These are phyloP conservation scores for Phoenix dactylifera DNA, from an alignment of 176 grass and related monocot genomes.

Conservation along the genomic window DNA sequence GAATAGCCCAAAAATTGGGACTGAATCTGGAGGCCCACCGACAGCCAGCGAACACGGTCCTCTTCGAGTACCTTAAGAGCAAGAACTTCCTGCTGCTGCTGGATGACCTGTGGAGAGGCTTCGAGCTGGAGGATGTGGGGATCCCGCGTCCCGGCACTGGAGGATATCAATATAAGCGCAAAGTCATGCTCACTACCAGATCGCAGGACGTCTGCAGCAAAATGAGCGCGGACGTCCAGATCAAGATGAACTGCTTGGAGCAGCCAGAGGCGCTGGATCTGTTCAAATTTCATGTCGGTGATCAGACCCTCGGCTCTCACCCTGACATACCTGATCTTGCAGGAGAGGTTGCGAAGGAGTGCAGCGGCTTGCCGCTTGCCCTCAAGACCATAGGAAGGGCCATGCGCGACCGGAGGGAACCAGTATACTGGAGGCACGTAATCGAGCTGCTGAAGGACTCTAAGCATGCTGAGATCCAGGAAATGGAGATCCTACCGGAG, in stretches of 20 bases:
- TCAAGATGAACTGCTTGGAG: conserved; percentile 41
- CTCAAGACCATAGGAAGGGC: conserved; percentile 37
- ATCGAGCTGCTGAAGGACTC: not conserved
- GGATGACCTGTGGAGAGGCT: no score
- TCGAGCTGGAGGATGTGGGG: no score
- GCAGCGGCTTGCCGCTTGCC: no score
- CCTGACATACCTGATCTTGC: not conserved
- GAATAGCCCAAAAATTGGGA: no score
- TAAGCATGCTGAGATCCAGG: not conserved
- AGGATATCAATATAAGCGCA: no score
- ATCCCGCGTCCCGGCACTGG: no score
- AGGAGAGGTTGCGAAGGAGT: no score
- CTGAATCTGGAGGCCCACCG: no score
- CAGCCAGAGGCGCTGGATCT: conserved; percentile 33
- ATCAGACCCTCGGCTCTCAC: conserved; percentile 22
- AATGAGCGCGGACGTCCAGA: conserved; percentile 43
- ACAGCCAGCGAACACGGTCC: no score
- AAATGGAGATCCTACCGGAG: conserved; percentile 3
- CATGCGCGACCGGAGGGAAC: conserved; percentile 34
- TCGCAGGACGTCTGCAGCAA: conserved; percentile 30
- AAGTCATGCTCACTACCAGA: conserved; percentile 45
- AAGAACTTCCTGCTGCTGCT: no score
- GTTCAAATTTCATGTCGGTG: conserved; percentile 33
- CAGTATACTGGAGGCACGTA: conserved; percentile 26
- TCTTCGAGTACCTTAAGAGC: no score